Percentiles rank a stretch among this genome's conserved stretches.
Conservation (phyloP, 2,329 filamentous ascomycete species). For the Diplocarpon mali region DNA sequence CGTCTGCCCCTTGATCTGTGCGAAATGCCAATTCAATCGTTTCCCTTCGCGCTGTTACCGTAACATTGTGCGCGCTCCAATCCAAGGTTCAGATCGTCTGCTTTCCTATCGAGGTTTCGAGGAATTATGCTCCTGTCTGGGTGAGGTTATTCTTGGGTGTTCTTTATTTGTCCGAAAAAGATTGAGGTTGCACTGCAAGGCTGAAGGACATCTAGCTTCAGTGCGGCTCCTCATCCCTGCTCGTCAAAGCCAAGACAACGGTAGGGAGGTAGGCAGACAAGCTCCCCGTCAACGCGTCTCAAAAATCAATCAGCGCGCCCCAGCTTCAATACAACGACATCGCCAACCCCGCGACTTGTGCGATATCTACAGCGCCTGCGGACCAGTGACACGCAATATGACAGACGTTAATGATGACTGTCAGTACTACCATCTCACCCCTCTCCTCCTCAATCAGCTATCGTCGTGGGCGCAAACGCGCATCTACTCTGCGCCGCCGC, state of each 20-base stretch:
- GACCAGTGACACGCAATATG: slow-evolving; percentile 2
- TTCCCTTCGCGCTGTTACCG: slow-evolving; percentile 12
- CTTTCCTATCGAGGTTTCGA: neutral
- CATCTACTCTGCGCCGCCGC: neutral
- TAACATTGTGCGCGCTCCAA: slow-evolving; percentile 11
- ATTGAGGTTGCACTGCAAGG: slow-evolving; percentile 10
- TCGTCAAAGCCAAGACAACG: neutral
- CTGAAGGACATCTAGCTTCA: slow-evolving; percentile 8
- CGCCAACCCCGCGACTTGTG: no score
- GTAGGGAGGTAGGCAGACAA: neutral
- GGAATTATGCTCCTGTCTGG: neutral
- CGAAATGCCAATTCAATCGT: slow-evolving; percentile 1
- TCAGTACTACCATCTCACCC: slow-evolving; percentile 11
- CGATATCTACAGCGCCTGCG: neutral
- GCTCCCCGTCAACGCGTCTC: slow-evolving; percentile 11
- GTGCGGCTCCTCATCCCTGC: slow-evolving; percentile 8
- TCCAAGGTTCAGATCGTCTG: neutral
- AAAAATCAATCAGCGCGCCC: slow-evolving; percentile 18
- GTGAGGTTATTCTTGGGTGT: no score
- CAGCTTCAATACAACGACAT: neutral
- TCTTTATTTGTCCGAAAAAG: neutral
- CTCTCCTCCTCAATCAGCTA: neutral
- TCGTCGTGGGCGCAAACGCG: slow-evolving; percentile 12
- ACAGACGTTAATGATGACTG: slow-evolving; percentile 11
- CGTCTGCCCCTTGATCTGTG: slow-evolving; percentile 15